Evolutionary conservation across 805 yeast species (phyloP).

Genomic region (Blastobotrys americana): DNA sequence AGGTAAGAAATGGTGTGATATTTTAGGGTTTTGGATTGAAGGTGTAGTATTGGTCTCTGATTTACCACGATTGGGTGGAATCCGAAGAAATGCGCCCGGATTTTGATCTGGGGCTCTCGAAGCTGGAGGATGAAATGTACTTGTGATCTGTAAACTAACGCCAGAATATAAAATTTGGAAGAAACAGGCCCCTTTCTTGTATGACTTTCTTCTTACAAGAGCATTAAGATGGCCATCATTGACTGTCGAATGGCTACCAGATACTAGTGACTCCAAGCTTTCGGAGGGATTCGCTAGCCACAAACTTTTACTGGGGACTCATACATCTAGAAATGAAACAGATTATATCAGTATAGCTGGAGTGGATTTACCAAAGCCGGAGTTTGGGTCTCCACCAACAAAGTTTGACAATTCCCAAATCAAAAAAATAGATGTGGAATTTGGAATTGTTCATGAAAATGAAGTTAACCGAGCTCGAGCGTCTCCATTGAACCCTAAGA

Average conservation of each 20-base stretch:
- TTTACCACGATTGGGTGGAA: no score
- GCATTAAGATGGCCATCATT: slow-evolving; percentile 57
- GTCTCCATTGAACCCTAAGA: slow-evolving; percentile 41
- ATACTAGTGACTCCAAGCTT: slow-evolving; percentile 27
- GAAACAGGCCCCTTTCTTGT: slow-evolving; percentile 52
- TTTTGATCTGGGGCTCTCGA: not conserved
- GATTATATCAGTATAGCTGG: slow-evolving; percentile 39
- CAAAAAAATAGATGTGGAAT: slow-evolving; percentile 34
- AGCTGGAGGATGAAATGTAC: no score
- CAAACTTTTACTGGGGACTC: slow-evolving; percentile 57
- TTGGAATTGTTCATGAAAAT: slow-evolving; percentile 56
- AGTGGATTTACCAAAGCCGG: slow-evolving; percentile 31
- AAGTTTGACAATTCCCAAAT: slow-evolving; percentile 4
- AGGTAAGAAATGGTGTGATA: slow-evolving; percentile 10
- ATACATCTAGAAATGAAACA: slow-evolving; percentile 48
- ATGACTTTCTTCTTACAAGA: slow-evolving; percentile 48
- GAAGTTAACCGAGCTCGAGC: slow-evolving; percentile 59
- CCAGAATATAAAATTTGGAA: slow-evolving; percentile 53
- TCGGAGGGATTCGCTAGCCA: slow-evolving; percentile 29
- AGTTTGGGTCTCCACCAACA: slow-evolving; percentile 8
- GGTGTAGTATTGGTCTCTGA: no score
- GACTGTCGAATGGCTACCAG: slow-evolving; percentile 57
- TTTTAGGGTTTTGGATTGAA: not conserved
- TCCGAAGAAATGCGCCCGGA: not conserved
- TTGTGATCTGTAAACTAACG: slow-evolving; percentile 3